phyloP scores from a whole-genome alignment of 208 protist species.

The Crithidia acanthocephali region DNA sequence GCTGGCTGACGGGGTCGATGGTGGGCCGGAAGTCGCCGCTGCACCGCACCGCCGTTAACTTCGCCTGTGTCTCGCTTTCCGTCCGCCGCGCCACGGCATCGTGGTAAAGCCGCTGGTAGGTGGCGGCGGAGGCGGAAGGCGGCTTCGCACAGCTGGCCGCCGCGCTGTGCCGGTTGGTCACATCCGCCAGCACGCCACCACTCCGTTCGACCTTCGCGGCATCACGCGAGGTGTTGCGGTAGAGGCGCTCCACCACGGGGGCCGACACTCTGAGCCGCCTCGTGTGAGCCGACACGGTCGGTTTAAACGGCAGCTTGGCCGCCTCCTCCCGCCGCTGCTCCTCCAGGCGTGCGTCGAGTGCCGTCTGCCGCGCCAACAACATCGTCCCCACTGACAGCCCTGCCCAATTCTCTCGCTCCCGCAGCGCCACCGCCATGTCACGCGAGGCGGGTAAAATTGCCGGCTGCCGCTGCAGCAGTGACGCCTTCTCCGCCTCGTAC shows the following conservation, averaged over 20 bases:
- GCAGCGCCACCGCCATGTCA: constrained; percentile 25
- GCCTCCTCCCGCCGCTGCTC: constrained; percentile 18
- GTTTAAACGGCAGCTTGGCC: constrained; percentile 38
- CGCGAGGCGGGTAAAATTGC: constrained; percentile 29
- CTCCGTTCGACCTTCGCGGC: background rate
- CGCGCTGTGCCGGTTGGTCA: constrained; percentile 13
- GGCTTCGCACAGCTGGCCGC: background rate
- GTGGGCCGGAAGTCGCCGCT: constrained; percentile 38
- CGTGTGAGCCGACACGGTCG: constrained; percentile 31
- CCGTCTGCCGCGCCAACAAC: constrained; percentile 24
- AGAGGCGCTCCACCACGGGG: constrained; percentile 42
- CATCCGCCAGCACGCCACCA: constrained; percentile 4
- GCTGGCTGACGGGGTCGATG: constrained; percentile 48
- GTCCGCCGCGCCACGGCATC: constrained; percentile 23
- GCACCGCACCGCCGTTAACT: constrained; percentile 1
- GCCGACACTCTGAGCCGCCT: constrained; percentile 7
- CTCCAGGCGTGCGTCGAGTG: constrained; percentile 16
- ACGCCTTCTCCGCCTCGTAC: background rate
- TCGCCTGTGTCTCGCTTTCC: constrained; percentile 8
- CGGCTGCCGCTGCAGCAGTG: constrained; percentile 10
- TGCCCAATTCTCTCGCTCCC: constrained; percentile 18
- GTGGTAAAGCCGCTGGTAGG: constrained; percentile 31
- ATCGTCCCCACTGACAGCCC: constrained; percentile 22
- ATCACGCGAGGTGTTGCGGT: background rate
- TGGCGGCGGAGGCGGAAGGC: background rate